Conservation (phyloP, 345 rosid species). For the Dovyalis caffra region DNA sequence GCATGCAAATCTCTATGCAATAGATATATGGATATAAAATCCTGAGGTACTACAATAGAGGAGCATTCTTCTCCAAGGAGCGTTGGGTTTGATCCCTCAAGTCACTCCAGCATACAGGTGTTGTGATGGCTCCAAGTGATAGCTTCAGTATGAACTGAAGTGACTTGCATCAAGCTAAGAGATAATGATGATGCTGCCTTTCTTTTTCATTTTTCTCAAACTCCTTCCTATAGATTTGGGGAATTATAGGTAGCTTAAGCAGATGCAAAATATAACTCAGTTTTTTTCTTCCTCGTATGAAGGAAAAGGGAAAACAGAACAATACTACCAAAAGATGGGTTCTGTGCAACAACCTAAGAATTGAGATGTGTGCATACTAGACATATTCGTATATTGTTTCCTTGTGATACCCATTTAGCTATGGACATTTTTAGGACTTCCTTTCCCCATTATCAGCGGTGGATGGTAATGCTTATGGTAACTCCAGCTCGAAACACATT, state of each 20-base stretch:
- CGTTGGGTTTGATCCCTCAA: neutral
- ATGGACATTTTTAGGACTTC: neutral
- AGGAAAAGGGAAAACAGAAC: neutral
- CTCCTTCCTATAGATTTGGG: neutral
- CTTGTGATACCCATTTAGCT: neutral
- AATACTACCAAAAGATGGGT: neutral
- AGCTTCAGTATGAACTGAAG: neutral
- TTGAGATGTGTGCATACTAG: neutral
- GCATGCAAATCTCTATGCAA: neutral
- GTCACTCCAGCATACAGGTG: neutral
- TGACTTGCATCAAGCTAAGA: neutral
- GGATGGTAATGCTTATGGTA: neutral
- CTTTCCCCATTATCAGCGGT: neutral
- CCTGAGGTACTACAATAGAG: neutral
- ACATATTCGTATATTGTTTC: neutral
- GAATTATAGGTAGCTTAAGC: neutral
- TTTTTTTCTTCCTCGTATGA: neutral
- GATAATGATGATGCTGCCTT: neutral
- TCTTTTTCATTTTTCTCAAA: neutral
- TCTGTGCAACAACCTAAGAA: neutral
- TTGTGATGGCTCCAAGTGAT: neutral
- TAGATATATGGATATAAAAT: neutral
- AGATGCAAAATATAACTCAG: neutral
- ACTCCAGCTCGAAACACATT: neutral
- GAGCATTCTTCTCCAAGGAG: neutral